Base-by-base conservation (phyloP, 2,329 filamentous ascomycete species). In the Zymoseptoria pseudotritici region DNA sequence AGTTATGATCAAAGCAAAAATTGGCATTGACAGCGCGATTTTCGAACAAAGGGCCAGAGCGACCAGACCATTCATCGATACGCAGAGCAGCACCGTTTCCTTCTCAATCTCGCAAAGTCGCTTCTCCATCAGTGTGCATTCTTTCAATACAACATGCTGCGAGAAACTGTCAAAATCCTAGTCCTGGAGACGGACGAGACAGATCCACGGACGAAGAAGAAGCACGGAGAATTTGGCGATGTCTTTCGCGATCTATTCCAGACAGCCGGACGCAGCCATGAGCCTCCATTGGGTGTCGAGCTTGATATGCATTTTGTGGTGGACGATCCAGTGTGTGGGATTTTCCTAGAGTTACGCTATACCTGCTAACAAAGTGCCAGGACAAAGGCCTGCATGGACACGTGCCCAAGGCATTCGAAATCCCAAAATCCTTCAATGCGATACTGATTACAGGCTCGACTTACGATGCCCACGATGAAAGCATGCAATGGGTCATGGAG, bases 151-250 rank as follows among this genome's bases (percentile, higher is more conserved):
- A 52, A 21, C 20, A 52, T 52, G 50, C 50, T 24, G 22, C 20
- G 22, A 53, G 69, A 72, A 10, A 74, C 70, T 51, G 70, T 78
- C 29, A 74, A 74, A 59, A 76, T 79, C 69, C 73, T 85, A 57
- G 81, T 86, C 60, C 77, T 86, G 7, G 83, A 86, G 69, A 85
- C 83, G 0, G 83, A 86, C 65, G 74, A 78, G 58, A 77, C 81
- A 24, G 79, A 84, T 62, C 78, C 80, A 11, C 76, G 82, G 7
- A 83, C 80, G 1, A 69, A 79, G 53, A 67, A 74, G 19, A 74
- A 78, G 53, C 76, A 72, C n/a, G 83, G 83, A 13, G 76, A 76
- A 5, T 85, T 84, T 65, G 82, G 81, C 8, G 72, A 82, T 50
- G 79, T 85, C 22, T 68, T 85, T 9, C 75, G 83, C 61, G 65